A percentile compares a stretch with the other conserved stretches of the same genome.
These are phyloP conservation scores for Geoglossum cookeanum DNA, from an alignment of 2,329 filamentous ascomycete genomes.

Conservation along the genomic window DNA sequence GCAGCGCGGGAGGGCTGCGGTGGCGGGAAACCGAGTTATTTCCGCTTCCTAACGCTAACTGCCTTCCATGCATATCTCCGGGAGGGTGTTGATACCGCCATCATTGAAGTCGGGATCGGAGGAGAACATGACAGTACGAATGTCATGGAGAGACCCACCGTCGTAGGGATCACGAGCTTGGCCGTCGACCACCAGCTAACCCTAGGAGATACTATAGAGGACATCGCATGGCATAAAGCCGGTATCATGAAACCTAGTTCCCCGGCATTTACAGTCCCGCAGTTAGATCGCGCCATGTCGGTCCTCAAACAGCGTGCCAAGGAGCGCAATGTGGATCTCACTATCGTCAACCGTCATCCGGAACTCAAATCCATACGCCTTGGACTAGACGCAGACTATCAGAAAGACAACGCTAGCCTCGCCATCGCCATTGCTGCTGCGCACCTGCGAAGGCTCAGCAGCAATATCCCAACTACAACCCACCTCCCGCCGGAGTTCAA, in stretches of 20 bases:
- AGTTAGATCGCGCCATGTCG: conserved; percentile 32
- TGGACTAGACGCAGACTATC: conserved; percentile 41
- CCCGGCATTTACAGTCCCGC: conserved; percentile 42
- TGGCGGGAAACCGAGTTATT: conserved; percentile 67
- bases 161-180: conserved; percentile 57
- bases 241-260: conserved; percentile 60
- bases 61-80: conserved; percentile 66
- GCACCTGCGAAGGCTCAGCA: conserved; percentile 31
- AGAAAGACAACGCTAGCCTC: conserved; percentile 41
- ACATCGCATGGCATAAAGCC: conserved; percentile 85
- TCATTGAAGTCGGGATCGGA: conserved; percentile 87
- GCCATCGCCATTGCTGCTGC: conserved; percentile 39
- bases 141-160: conserved; percentile 50
- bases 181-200: conserved; percentile 73
- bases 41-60: conserved; percentile 76
- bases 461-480: conserved; percentile 19
- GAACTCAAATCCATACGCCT: conserved; percentile 30
- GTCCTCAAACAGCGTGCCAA: conserved; percentile 36
- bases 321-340: conserved; percentile 28
- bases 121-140: conserved; percentile 91
- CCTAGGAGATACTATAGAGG: conserved; percentile 57
- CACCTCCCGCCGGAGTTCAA: conserved; percentile 31
- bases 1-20: conserved; percentile 31
- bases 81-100: conserved; percentile 57
- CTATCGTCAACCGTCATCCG: conserved; percentile 30